Percentiles rank a stretch among this genome's conserved stretches.
These are phyloP conservation scores for Haplosporangium gracile DNA, from an alignment of 192 early-diverging fungal species.

Conservation along the genomic window DNA sequence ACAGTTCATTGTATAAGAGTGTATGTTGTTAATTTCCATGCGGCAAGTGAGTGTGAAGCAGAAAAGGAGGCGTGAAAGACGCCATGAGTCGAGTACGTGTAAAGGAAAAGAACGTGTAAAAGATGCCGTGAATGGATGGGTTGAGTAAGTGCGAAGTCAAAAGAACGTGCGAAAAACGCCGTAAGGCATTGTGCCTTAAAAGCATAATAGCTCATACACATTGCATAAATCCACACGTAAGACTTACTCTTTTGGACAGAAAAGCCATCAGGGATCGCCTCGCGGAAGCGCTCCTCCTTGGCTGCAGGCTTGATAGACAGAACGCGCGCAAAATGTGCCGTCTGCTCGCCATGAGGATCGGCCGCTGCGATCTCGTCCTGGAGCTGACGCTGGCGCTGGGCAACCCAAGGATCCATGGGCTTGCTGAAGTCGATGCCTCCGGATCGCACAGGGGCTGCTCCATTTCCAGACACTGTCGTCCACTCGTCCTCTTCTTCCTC, in stretches of 20 bases:
- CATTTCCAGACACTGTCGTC: conserved; percentile 31
- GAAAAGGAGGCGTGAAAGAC: no score
- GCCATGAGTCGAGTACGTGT: no score
- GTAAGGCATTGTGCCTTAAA: neutral
- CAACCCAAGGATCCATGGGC: conserved; percentile 57
- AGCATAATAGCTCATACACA: neutral
- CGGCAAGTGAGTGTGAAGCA: no score
- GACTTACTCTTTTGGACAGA: conserved; percentile 42
- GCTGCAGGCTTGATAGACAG: conserved; percentile 52
- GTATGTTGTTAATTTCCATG: neutral
- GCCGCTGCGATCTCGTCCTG: conserved; percentile 31
- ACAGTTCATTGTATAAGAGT: neutral
- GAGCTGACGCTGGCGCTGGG: conserved; percentile 39
- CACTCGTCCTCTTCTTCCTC: conserved; percentile 38
- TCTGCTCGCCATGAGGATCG: conserved; percentile 52
- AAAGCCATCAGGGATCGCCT: conserved; percentile 52
- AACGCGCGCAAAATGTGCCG: conserved; percentile 39
- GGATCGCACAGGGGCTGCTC: conserved; percentile 27
- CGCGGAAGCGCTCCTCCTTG: conserved; percentile 38
- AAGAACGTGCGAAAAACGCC: no score
- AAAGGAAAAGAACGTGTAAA: no score
- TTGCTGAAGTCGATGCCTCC: conserved; percentile 52
- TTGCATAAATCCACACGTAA: neutral
- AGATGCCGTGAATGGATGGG: no score
- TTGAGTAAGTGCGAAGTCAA: no score